Evolutionary conservation across 331 rosid genomes (phyloP).

Genomic region (Erythrophleum ivorense): DNA sequence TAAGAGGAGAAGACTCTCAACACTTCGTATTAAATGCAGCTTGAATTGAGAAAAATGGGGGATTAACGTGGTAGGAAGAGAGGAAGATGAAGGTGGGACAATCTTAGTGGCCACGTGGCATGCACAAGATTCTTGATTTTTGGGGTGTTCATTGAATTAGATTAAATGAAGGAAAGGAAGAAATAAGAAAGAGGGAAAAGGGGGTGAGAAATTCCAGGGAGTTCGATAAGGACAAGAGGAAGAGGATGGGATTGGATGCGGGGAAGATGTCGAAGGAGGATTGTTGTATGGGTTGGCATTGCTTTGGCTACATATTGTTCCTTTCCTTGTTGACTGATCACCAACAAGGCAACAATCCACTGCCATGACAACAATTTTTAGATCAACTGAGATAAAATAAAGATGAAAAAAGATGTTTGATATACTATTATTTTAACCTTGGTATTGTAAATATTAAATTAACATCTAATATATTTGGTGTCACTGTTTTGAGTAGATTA

Average conservation of each 20-base stretch:
- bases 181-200: no score
- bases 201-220: not conserved
- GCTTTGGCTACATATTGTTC: not conserved
- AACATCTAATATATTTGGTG: no score
- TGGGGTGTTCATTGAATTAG: not conserved
- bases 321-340: constrained; percentile 4
- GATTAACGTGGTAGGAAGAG: not conserved
- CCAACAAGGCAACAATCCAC: not conserved
- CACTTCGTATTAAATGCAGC: not conserved
- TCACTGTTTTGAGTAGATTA: no score
- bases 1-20: not conserved
- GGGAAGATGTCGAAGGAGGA: not conserved
- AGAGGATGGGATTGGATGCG: not conserved
- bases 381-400: no score
- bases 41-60: not conserved
- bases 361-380: not conserved
- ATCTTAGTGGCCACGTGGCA: constrained; percentile 38
- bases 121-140: constrained; percentile 17
- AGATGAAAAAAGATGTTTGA: no score
- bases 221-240: not conserved
- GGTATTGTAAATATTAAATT: no score
- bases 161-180: not conserved
- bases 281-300: constrained; percentile 19
- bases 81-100: constrained; percentile 22
- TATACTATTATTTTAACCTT: no score